Evolutionary conservation across 768 basidiomycete species (phyloP).

Genomic region (Calocybe indica): DNA sequence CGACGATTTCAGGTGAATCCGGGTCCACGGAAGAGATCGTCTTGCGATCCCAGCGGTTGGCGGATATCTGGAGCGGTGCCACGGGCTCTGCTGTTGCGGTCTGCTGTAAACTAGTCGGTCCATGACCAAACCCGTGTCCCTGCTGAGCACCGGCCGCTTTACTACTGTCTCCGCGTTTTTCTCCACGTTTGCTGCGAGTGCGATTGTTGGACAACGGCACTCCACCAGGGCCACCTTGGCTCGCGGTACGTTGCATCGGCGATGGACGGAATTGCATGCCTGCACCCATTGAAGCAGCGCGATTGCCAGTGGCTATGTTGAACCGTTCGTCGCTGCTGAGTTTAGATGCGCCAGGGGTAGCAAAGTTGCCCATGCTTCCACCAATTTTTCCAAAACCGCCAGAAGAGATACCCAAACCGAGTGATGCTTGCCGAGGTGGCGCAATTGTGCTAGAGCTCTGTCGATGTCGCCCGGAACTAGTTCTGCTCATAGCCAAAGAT

Average conservation of each 20-base stretch:
- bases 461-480: constrained; percentile 60
- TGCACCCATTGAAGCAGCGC: constrained; percentile 55
- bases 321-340: constrained; percentile 71
- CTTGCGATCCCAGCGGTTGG: constrained; percentile 79
- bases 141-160: constrained; percentile 33
- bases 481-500: constrained; percentile 46
- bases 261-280: constrained; percentile 49
- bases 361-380: constrained; percentile 64
- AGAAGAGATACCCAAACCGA: constrained; percentile 30
- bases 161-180: constrained; percentile 57
- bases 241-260: constrained; percentile 64
- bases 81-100: constrained; percentile 52
- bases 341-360: constrained; percentile 41
- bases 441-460: constrained; percentile 37
- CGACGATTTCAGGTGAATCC: constrained; percentile 80
- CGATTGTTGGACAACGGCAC: constrained; percentile 48
- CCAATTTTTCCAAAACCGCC: constrained; percentile 40
- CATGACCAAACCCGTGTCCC: constrained; percentile 28
- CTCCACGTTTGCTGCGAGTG: constrained; percentile 80
- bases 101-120: constrained; percentile 19
- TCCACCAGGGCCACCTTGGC: constrained; percentile 52
- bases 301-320: constrained; percentile 33
- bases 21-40: constrained; percentile 36
- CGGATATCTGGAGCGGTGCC: constrained; percentile 70
- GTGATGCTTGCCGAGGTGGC: constrained; percentile 40